A percentile compares a stretch with the other conserved stretches of the same genome.
These are phyloP conservation scores for Aspergillus cavernicola DNA, from an alignment of 495 filamentous ascomycete species.

Conservation along the genomic window DNA sequence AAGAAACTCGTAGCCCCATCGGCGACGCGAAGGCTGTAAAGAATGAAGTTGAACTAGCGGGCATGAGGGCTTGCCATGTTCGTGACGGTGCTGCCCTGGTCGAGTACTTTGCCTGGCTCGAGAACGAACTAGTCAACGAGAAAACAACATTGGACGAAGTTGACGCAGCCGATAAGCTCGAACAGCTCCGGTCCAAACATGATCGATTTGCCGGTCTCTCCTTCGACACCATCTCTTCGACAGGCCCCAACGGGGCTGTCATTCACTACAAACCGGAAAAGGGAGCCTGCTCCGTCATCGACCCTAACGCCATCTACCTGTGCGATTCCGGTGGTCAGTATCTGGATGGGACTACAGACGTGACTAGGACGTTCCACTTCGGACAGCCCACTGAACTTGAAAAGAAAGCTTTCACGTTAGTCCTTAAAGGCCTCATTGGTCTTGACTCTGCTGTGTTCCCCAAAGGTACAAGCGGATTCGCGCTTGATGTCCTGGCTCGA, in stretches of 20 bases:
- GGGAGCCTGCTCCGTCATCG: slow-evolving; percentile 77
- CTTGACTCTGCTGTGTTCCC: slow-evolving; percentile 87
- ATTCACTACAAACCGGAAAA: slow-evolving; percentile 96
- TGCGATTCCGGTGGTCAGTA: slow-evolving; percentile 98
- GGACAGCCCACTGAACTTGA: slow-evolving; percentile 81
- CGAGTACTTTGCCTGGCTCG: slow-evolving; percentile 96
- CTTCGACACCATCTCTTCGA: slow-evolving; percentile 95
- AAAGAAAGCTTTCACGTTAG: slow-evolving; percentile 88
- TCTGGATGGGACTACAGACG: slow-evolving; percentile 93
- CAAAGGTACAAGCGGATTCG: slow-evolving; percentile 91
- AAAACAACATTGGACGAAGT: slow-evolving; percentile 80
- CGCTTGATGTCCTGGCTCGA: slow-evolving; percentile 82
- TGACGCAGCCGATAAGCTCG: slow-evolving; percentile 84
- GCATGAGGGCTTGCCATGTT: slow-evolving; percentile 92
- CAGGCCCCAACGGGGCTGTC: slow-evolving; percentile 89
- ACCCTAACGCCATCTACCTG: slow-evolving; percentile 85
- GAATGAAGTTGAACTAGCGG: slow-evolving; percentile 85
- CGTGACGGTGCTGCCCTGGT: slow-evolving; percentile 89
- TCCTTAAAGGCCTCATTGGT: slow-evolving; percentile 93
- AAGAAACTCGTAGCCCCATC: slow-evolving; percentile 83
- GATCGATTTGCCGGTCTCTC: slow-evolving; percentile 86
- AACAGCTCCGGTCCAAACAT: slow-evolving; percentile 74
- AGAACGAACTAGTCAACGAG: slow-evolving; percentile 76
- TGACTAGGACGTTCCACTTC: slow-evolving; percentile 91
- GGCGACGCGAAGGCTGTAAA: slow-evolving; percentile 97